These are phyloP conservation scores for Amaranthus hypochondriacus DNA, from an alignment of 148 eudicot genomes.

Conservation along the genomic window DNA sequence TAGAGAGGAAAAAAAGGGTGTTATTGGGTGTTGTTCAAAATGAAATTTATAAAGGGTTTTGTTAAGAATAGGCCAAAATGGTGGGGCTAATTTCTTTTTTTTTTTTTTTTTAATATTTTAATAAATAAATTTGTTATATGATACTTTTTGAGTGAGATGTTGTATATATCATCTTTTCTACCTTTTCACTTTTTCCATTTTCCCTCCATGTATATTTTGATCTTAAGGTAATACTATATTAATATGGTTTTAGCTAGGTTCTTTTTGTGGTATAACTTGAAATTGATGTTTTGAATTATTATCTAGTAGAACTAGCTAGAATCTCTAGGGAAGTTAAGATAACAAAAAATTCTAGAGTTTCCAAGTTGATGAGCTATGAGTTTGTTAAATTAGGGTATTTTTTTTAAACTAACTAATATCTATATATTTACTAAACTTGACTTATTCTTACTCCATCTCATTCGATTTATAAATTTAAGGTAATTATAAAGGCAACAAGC, in stretches of 20 bases:
- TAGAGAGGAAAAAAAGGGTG: background rate
- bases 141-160: slow-evolving; percentile 15
- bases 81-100: background rate
- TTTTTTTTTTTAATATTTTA: background rate
- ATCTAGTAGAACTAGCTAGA: too few species aligned
- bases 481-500: too few species aligned
- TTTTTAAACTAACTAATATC: too few species aligned
- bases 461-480: too few species aligned
- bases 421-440: too few species aligned
- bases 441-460: too few species aligned
- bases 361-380: too few species aligned
- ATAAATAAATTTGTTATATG: background rate
- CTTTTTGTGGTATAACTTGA: slow-evolving; percentile 12
- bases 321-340: too few species aligned
- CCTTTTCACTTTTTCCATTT: slow-evolving; percentile 6
- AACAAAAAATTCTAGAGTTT: too few species aligned
- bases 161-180: slow-evolving; percentile 22
- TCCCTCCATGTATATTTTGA: slow-evolving; percentile 35
- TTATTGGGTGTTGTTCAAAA: slow-evolving; percentile 22
- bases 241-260: background rate
- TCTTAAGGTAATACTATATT: slow-evolving; percentile 6
- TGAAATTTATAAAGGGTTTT: slow-evolving; percentile 46
- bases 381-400: too few species aligned
- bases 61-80: slow-evolving; percentile 34
- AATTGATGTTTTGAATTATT: background rate